Conservation (phyloP, 2,329 filamentous ascomycete genomes). For the Aspergillus sp. region DNA sequence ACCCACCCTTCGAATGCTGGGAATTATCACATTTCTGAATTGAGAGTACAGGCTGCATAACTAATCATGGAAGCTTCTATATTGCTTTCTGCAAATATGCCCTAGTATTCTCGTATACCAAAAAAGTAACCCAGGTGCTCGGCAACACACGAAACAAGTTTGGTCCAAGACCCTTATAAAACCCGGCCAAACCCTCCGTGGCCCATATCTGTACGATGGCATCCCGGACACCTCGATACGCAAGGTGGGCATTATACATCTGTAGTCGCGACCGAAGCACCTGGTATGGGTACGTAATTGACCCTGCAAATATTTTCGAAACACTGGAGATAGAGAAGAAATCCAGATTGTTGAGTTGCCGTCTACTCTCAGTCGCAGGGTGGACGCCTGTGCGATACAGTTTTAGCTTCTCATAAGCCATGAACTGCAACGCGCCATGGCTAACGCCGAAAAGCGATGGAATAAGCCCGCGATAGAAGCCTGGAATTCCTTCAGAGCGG, state of each 20-base stretch:
- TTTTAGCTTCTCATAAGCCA: slow-evolving; percentile 81
- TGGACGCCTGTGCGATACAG: slow-evolving; percentile 54
- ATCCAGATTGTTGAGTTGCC: slow-evolving; percentile 66
- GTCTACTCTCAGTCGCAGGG: background rate
- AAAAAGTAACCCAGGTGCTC: slow-evolving; percentile 92
- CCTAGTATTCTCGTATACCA: slow-evolving; percentile 94
- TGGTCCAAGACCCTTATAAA: slow-evolving; percentile 87
- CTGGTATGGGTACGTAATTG: slow-evolving; percentile 91
- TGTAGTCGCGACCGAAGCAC: slow-evolving; percentile 86
- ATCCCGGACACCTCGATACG: slow-evolving; percentile 71
- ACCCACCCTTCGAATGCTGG: too few species aligned
- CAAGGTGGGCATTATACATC: slow-evolving; percentile 75
- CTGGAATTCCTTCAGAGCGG: slow-evolving; percentile 68
- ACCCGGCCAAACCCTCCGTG: slow-evolving; percentile 77
- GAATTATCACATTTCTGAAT: too few species aligned
- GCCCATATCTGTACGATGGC: slow-evolving; percentile 72
- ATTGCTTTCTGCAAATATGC: slow-evolving; percentile 60
- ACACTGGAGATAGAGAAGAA: slow-evolving; percentile 77
- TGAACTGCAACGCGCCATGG: slow-evolving; percentile 93
- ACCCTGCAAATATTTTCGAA: slow-evolving; percentile 86
- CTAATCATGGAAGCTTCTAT: background rate
- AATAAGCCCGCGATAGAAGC: slow-evolving; percentile 84
- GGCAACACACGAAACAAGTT: slow-evolving; percentile 90
- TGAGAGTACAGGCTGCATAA: background rate
- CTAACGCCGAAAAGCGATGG: slow-evolving; percentile 83